phyloP scores from a whole-genome alignment of 148 eudicot species.

The Camellia granthamiana region DNA sequence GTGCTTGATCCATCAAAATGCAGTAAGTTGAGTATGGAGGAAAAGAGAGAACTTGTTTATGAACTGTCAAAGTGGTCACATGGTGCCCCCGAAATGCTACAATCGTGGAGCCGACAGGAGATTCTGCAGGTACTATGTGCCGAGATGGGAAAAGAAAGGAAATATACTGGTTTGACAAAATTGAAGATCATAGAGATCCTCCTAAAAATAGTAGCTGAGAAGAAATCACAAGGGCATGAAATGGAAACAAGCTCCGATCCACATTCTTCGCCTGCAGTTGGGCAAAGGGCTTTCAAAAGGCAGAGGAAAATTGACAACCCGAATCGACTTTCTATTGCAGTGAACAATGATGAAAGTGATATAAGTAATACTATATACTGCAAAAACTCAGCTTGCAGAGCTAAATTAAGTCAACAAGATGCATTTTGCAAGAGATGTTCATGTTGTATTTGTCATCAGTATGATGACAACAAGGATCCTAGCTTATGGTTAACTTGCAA shows the following conservation, averaged over 20 bases:
- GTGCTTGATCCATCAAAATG: slow-evolving; percentile 57
- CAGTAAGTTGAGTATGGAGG: slow-evolving; percentile 69
- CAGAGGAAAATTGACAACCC: slow-evolving; percentile 60
- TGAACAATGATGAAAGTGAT: slow-evolving; percentile 28
- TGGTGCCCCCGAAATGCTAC: slow-evolving; percentile 62
- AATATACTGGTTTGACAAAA: slow-evolving; percentile 84
- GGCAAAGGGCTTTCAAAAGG: slow-evolving; percentile 47
- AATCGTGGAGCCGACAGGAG: slow-evolving; percentile 83
- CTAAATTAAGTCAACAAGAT: slow-evolving; percentile 46
- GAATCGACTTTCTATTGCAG: slow-evolving; percentile 27
- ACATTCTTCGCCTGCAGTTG: slow-evolving; percentile 26
- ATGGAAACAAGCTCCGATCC: slow-evolving; percentile 17
- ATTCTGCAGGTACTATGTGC: slow-evolving; percentile 69
- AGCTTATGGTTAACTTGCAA: slow-evolving; percentile 83
- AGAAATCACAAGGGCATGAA: slow-evolving; percentile 35
- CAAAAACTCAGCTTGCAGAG: slow-evolving; percentile 80
- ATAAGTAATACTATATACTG: slow-evolving; percentile 33
- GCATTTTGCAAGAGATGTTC: slow-evolving; percentile 91
- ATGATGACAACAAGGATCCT: slow-evolving; percentile 94
- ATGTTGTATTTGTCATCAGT: slow-evolving; percentile 76
- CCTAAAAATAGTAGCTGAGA: slow-evolving; percentile 61
- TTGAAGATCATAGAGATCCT: slow-evolving; percentile 75
- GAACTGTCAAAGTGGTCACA: slow-evolving; percentile 66
- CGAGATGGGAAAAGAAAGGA: slow-evolving; percentile 91
- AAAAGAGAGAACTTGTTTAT: slow-evolving; percentile 68